A percentile compares a stretch with the other conserved stretches of the same genome.
These are phyloP conservation scores for Fraxinus nigra DNA, from an alignment of 305 asterid genomes.

Conservation along the genomic window DNA sequence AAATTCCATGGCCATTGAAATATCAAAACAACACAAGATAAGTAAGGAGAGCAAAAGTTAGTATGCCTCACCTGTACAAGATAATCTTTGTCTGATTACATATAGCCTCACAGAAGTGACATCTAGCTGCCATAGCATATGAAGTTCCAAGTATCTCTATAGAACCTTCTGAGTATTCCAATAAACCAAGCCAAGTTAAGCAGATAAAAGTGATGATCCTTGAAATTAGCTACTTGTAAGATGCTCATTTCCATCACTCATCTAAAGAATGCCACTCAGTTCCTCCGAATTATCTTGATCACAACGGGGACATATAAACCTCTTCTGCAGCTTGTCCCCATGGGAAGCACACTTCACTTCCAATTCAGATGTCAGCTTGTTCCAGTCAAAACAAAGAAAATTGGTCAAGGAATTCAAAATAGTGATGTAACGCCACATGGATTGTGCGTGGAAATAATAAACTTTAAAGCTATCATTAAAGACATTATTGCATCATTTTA, in stretches of 20 bases:
- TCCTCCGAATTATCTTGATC: constrained; percentile 65
- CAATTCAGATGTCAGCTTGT: constrained; percentile 63
- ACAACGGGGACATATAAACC: constrained; percentile 57
- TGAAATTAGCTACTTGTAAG: constrained; percentile 33
- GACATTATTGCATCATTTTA: constrained; percentile 3
- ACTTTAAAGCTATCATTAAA: neutral
- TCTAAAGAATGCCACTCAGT: constrained; percentile 47
- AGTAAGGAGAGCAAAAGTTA: constrained; percentile 7
- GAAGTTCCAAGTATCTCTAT: constrained; percentile 8
- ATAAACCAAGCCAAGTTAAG: constrained; percentile 7
- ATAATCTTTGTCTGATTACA: constrained; percentile 3
- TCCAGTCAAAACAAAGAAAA: constrained; percentile 49
- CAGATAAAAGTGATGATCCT: constrained; percentile 11
- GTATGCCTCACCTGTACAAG: constrained; percentile 18
- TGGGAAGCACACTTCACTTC: constrained; percentile 58
- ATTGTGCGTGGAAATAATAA: neutral
- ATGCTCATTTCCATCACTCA: constrained; percentile 32
- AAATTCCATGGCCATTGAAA: neutral
- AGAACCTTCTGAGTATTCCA: neutral
- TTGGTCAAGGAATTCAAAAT: constrained; percentile 1
- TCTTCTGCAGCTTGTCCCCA: constrained; percentile 72
- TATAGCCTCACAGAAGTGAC: constrained; percentile 6
- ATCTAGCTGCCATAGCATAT: neutral
- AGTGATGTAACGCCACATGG: constrained; percentile 9
- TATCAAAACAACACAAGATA: constrained; percentile 10